phyloP scores from a whole-genome alignment of 1,284 basidiomycete genomes.

The Agroathelia rolfsii region DNA sequence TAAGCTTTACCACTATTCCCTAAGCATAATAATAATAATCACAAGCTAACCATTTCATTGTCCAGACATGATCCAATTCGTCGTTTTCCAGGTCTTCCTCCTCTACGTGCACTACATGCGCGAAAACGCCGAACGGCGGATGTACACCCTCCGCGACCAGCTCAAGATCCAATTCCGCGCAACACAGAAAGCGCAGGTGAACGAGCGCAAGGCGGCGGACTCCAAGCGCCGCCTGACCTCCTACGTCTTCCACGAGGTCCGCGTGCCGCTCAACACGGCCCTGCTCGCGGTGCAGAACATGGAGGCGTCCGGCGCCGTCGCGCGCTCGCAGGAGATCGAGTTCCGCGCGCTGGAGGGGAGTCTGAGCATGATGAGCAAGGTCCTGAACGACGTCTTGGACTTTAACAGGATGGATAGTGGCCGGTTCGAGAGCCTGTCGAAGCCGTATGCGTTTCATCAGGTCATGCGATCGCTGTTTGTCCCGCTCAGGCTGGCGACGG shows the following conservation, averaged over 20 bases:
- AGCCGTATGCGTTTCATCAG: constrained; percentile 79
- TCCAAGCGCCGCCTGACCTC: constrained; percentile 21
- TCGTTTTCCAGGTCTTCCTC: constrained; percentile 51
- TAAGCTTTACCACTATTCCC: constrained; percentile 22
- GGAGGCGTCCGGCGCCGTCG: constrained; percentile 59
- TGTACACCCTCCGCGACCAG: not conserved
- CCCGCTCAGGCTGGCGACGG: constrained; percentile 65
- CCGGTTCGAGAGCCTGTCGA: constrained; percentile 61
- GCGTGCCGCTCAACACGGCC: constrained; percentile 48
- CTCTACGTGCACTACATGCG: constrained; percentile 27
- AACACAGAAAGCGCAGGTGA: constrained; percentile 29
- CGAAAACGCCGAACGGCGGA: constrained; percentile 7
- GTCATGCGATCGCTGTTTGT: constrained; percentile 74
- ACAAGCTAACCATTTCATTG: constrained; percentile 7
- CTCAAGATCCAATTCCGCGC: constrained; percentile 2
- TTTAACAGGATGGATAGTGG: constrained; percentile 76
- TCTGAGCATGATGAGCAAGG: constrained; percentile 87
- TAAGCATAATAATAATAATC: constrained; percentile 1
- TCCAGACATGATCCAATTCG: constrained; percentile 54
- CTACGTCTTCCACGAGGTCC: constrained; percentile 27
- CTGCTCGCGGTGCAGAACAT: constrained; percentile 87
- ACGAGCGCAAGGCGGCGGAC: constrained; percentile 31
- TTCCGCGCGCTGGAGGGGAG: constrained; percentile 75
- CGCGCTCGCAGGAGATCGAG: constrained; percentile 64
- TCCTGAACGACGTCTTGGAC: constrained; percentile 82